A percentile compares a stretch with the other conserved stretches of the same genome.
These are phyloP conservation scores for Mucor lusitanicus DNA, from an alignment of 371 early-diverging fungal species.

Conservation along the genomic window DNA sequence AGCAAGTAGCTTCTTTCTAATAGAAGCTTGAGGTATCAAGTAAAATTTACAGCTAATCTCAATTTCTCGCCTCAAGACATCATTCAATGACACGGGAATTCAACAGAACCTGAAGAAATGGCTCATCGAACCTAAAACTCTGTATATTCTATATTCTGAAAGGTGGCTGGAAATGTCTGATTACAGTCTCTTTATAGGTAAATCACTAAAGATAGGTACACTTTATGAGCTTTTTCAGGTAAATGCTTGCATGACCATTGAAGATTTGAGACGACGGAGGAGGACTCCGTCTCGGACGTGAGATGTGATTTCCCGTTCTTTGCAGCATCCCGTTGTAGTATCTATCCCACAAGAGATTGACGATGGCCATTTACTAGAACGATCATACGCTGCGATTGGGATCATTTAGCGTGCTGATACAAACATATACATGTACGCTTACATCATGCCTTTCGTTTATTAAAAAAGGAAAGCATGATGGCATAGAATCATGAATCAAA, in stretches of 20 bases:
- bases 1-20: too few relatives aligned
- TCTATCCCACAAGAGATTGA: too few relatives aligned
- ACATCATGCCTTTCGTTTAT: background rate
- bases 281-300: background rate
- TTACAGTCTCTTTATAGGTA: background rate
- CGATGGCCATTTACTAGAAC: too few relatives aligned
- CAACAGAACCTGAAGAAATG: background rate
- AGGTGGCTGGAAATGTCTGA: background rate
- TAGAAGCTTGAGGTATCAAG: too few relatives aligned
- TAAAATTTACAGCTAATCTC: too few relatives aligned
- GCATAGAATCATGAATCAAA: background rate
- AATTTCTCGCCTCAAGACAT: too few relatives aligned
- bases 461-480: background rate
- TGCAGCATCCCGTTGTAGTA: background rate
- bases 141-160: background rate
- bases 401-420: too few relatives aligned
- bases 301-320: background rate
- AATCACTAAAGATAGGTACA: background rate
- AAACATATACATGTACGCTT: background rate
- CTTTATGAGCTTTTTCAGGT: background rate
- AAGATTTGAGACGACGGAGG: background rate
- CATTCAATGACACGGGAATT: too few relatives aligned
- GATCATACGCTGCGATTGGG: too few relatives aligned
- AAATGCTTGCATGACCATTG: background rate
- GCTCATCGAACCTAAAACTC: background rate